Evolutionary conservation across 495 filamentous ascomycete genomes (phyloP).

Genomic region (Lindgomyces ingoldianus): DNA sequence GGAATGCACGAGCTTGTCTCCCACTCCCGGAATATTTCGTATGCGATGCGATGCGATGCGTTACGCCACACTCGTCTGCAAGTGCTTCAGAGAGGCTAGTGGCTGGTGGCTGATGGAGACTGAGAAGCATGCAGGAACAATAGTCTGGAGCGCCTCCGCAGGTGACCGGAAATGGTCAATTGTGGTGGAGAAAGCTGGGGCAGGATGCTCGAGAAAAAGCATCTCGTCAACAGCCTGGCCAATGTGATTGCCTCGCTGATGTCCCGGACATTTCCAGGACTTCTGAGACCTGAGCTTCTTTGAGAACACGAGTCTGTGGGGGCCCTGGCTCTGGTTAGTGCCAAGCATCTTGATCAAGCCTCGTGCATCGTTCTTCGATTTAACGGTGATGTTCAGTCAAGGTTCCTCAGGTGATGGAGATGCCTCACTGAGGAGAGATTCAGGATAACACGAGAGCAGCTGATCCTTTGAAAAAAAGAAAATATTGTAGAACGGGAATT

Average conservation of each 20-base stretch:
- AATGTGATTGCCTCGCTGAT: not conserved
- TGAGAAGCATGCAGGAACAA: slow-evolving; percentile 6
- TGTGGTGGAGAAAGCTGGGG: slow-evolving; percentile 14
- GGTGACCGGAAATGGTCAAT: not conserved
- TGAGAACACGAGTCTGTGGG: slow-evolving; percentile 6
- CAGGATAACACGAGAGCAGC: no score
- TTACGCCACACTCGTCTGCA: not conserved
- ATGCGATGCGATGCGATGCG: not conserved
- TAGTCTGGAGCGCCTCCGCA: not conserved
- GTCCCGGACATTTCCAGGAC: not conserved
- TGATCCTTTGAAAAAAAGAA: no score
- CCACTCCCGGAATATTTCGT: not conserved
- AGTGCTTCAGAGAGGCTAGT: no score
- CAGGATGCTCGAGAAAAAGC: not conserved
- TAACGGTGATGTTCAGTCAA: not conserved
- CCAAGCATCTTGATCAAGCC: not conserved
- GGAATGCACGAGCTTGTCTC: no score
- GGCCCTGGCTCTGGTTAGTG: not conserved
- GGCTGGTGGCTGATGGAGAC: not conserved
- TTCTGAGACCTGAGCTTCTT: not conserved
- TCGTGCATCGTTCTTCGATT: not conserved
- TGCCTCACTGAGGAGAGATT: not conserved
- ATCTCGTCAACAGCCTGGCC: not conserved
- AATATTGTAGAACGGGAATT: no score
- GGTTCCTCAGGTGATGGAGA: not conserved